Percentiles rank a stretch among this genome's conserved stretches.
Conservation (phyloP, 441 rosid species). For the Aquilaria agallochum region DNA sequence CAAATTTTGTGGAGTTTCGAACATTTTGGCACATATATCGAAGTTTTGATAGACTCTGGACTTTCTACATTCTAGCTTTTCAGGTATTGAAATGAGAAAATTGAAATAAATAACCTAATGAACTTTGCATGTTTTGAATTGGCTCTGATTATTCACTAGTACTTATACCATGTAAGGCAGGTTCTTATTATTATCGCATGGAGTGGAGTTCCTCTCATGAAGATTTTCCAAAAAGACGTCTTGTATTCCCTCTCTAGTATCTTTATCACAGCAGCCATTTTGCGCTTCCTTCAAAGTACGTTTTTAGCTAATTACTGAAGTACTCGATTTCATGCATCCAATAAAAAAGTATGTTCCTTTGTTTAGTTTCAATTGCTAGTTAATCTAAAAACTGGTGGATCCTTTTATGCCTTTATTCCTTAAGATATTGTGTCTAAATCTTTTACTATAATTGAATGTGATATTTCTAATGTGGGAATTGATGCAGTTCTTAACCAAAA, state of each 20-base stretch:
- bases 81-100: constrained; percentile 46
- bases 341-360: too few species aligned
- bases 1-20: constrained; percentile 78
- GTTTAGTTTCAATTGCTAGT: too few species aligned
- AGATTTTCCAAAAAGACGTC: constrained; percentile 55
- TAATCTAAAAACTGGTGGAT: too few species aligned
- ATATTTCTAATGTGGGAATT: too few species aligned
- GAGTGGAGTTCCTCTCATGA: constrained; percentile 50
- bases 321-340: too few species aligned
- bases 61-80: constrained; percentile 75
- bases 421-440: too few species aligned
- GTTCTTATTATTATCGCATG: constrained; percentile 82
- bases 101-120: background rate
- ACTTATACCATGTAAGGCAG: constrained; percentile 31
- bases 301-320: constrained; percentile 12
- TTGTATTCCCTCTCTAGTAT: constrained; percentile 69
- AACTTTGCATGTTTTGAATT: background rate
- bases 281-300: constrained; percentile 84
- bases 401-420: too few species aligned
- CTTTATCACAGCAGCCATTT: constrained; percentile 87
- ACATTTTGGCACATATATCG: constrained; percentile 91
- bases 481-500: too few species aligned
- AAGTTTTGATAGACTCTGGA: constrained; percentile 90
- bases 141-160: constrained; percentile 4
- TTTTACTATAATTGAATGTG: too few species aligned